A percentile compares a stretch with the other conserved stretches of the same genome.
Evolutionary conservation across 1,284 basidiomycete species (phyloP).

Genomic region (Ustilago loliicola): DNA sequence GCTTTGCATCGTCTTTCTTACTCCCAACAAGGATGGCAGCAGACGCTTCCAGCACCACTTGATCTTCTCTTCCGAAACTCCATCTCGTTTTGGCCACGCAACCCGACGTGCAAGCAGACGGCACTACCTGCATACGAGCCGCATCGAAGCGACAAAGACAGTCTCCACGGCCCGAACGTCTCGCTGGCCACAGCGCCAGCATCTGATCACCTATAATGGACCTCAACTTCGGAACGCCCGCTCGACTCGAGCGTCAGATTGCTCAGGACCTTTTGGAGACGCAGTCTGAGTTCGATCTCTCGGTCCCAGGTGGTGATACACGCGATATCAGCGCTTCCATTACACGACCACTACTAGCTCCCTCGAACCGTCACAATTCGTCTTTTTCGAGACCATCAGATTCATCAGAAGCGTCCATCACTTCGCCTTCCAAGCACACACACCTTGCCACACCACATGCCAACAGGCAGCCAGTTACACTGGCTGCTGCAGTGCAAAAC

Average conservation of each 20-base stretch:
- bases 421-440: constrained; percentile 29
- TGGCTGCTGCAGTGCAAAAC: constrained; percentile 40
- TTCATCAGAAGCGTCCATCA: constrained; percentile 32
- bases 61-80: neutral
- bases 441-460: constrained; percentile 32
- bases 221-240: constrained; percentile 51
- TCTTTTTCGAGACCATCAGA: constrained; percentile 51
- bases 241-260: constrained; percentile 55
- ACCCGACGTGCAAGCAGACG: neutral
- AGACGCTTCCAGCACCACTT: neutral
- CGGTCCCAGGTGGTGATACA: constrained; percentile 39
- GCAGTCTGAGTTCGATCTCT: constrained; percentile 55
- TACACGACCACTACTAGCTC: constrained; percentile 32
- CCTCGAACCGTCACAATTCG: constrained; percentile 42
- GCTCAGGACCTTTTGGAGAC: constrained; percentile 50
- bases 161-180: neutral
- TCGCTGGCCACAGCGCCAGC: neutral
- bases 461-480: constrained; percentile 20
- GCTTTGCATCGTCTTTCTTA: neutral
- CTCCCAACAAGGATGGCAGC: neutral
- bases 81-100: neutral
- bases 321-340: constrained; percentile 46
- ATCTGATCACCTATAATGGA: constrained; percentile 25
- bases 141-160: neutral
- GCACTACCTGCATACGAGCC: neutral